Base-by-base conservation (phyloP, 768 basidiomycete species). In the Leccinum imitatum region DNA sequence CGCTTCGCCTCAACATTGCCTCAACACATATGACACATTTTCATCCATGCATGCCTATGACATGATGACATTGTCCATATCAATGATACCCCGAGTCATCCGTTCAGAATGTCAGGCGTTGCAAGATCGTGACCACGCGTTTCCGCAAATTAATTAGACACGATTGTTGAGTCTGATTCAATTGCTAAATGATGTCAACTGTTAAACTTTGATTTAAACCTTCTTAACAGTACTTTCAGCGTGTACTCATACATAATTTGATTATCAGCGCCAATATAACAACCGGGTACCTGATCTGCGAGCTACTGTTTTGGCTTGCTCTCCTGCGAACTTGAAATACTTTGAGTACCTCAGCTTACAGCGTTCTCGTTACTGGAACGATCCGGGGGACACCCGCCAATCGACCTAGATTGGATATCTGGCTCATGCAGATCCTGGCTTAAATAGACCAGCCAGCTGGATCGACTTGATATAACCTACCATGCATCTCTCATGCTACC, bases 401-500 rank as follows among this genome's bases (percentile, higher is more conserved):
- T 44, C n/a, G n/a, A 44, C 41, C 41, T 44, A 44, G 41, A 44
- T n/a, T 10, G 41, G n/a, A 44, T 44, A 44, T 44, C 41, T n/a
- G n/a, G 14, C 9, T 44, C 41, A 44, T 4, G 10, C 39, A 41
- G 13, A 41, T 41, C n/a, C 41, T 19, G n/a, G 19, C 44, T 19
- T 13, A 57, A 57, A 37, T 52, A 21, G 47, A 25, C 47, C 48
- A 57, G 21, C 33, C 31, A 35, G 52, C 25, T 30, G 10, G 23
- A 44, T 44, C 19, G 17, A 54, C 39, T n/a, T 33, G 25, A 59
- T 51, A 47, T 50, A 19, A 19, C 17, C 25, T 13, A 48, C 9
- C 11, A 63, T 63, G 64, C 51, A 51, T 4, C 30, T 27, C 15
- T 48, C 58, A 10, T 27, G 9, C 50, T 53, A 25, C 6, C 25